Evolutionary conservation across 116 monocot species (phyloP).

Genomic region (Dioscorea cayenensis): DNA sequence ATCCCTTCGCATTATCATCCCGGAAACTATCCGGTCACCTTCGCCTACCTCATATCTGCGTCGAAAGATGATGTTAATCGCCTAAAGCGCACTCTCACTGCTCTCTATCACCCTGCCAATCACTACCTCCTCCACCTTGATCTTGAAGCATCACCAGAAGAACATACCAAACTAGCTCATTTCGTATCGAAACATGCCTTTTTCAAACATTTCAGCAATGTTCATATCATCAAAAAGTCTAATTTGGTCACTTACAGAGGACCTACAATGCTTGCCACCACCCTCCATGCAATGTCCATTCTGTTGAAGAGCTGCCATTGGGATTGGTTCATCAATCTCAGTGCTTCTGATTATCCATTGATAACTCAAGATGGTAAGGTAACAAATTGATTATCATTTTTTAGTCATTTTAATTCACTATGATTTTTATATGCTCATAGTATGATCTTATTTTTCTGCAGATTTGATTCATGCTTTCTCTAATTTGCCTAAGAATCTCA

Average conservation of each 20-base stretch:
- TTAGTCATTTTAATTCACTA: background rate
- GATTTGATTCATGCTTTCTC: slow-evolving; percentile 91
- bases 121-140: slow-evolving; percentile 86
- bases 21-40: slow-evolving; percentile 43
- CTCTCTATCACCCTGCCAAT: slow-evolving; percentile 86
- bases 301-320: slow-evolving; percentile 59
- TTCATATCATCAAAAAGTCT: slow-evolving; percentile 56
- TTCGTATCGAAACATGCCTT: slow-evolving; percentile 33
- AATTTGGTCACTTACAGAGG: slow-evolving; percentile 89
- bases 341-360: slow-evolving; percentile 87
- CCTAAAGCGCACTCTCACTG: slow-evolving; percentile 44
- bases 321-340: slow-evolving; percentile 99
- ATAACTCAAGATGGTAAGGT: slow-evolving; percentile 92
- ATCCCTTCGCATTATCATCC: background rate
- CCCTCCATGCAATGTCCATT: slow-evolving; percentile 76
- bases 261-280: slow-evolving; percentile 87
- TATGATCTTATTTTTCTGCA: slow-evolving; percentile 16
- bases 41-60: slow-evolving; percentile 89
- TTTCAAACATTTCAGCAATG: slow-evolving; percentile 45
- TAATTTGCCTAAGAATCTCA: slow-evolving; percentile 66
- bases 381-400: background rate
- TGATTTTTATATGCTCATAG: background rate
- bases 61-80: slow-evolving; percentile 59
- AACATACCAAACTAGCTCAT: slow-evolving; percentile 23
- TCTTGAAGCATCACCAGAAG: slow-evolving; percentile 42